Base-by-base conservation (phyloP, 768 basidiomycete genomes). In the Serendipita vermifera region DNA sequence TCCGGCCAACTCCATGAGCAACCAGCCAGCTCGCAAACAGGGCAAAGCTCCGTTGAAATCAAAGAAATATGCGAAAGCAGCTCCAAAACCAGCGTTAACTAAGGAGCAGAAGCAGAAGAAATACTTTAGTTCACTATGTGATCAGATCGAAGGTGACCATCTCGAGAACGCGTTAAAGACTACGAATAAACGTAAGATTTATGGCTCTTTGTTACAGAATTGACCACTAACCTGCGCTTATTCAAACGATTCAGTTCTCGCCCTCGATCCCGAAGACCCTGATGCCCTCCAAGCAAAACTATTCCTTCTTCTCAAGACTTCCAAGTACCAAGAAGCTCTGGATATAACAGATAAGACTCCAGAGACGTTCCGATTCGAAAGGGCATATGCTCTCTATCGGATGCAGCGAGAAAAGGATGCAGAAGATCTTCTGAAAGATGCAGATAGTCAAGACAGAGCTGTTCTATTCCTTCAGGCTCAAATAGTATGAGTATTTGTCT, bases 121-220 rank as follows among this genome's bases (percentile, higher is more conserved):
- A 15, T 71, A 86, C 54, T 91, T 86, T 69, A 80, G 78, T 48
- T 85, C 87, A 35, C 71, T 96, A 3, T 83, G 80, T 65, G 85
- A 87, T 7, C 92, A 94, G 66, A 82, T 93, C 62, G 88, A 93
- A 59, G 88, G 85, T n/a, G 87, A 85, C 1, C 82, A 92, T 70
- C 83, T 89, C 65, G 69, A 71, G 39, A 90, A 89, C 63, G 90
- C 89, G 26, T 76, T 91, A 64, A 88, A 83, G 76, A 92, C 91
- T 60, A 92, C 88, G 72, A 84, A 90, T 69, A 91, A 89, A 73
- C 85, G 92, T 89, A 63, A 59, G 65, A 63, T n/a, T 27, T 56
- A 13, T 51, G 27, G n/a, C 3, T 41, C 53, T 39, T 32, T 43
- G 33, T 57, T 59, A 31, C 35, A 57, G 54, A 35, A 61, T 63